Evolutionary conservation across 495 filamentous ascomycete genomes (phyloP).

Genomic region (Chaetomium fimeti): DNA sequence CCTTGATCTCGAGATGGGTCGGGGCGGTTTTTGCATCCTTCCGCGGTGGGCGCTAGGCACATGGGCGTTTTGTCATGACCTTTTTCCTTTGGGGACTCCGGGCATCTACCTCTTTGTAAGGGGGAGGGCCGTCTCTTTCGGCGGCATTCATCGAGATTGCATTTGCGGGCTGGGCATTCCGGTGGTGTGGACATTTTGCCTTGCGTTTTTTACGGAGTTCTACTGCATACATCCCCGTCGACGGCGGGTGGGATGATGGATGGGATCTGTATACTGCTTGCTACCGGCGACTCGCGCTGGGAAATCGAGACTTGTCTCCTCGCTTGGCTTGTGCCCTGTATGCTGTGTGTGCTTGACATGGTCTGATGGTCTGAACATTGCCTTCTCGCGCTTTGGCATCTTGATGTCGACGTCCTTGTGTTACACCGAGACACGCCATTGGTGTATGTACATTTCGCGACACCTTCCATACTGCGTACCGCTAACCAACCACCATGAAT

Average conservation of each 20-base stretch:
- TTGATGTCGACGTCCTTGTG: too few relatives aligned
- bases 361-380: background rate
- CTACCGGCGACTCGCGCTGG: conserved; percentile 6
- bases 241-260: background rate
- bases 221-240: background rate
- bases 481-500: too few relatives aligned
- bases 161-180: background rate
- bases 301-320: background rate
- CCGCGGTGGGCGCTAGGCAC: background rate
- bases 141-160: conserved; percentile 1
- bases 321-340: background rate
- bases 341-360: background rate
- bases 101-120: background rate
- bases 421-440: too few relatives aligned
- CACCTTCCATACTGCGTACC: too few relatives aligned
- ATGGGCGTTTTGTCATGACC: background rate
- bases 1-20: background rate
- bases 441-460: too few relatives aligned
- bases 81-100: background rate
- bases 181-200: background rate
- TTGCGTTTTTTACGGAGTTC: background rate
- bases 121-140: background rate
- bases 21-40: background rate
- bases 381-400: background rate
- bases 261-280: background rate